Evolutionary conservation across 495 filamentous ascomycete genomes (phyloP), one percentile per base, ranked within the genome.

Genomic region (Podospora pseudoanserina): DNA sequence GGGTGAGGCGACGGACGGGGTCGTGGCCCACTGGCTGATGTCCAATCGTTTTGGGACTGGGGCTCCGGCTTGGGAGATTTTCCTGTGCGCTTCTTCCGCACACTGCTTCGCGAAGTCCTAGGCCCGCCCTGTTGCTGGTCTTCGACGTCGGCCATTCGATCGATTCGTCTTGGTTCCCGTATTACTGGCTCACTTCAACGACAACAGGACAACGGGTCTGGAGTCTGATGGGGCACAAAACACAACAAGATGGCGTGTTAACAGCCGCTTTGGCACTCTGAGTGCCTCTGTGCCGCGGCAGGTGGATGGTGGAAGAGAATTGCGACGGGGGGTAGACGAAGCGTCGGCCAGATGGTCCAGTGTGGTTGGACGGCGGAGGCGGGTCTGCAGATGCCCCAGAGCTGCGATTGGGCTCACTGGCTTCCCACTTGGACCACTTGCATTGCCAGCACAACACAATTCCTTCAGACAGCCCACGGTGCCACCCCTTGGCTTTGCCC

Each of bases 71-170:
- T 58, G 55, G 55, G 55, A 20, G 55, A 58, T 58, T 70, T 80
- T 74, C 70, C 66, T 69, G 73, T 67, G 65, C 75, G 75, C 74
- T 76, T 74, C 73, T 70, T 76, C 62, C 76, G 27, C 61, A 49
- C 11, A 27, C 30, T 63, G 61, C 32, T 75, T 73, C 77, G 75
- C 60, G 77, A 65, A 65, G 72, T 79, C 60, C 64, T 64, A 63
- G 65, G 70, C 76, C 76, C 76, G 73, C 71, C 74, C 63, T 71
- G 68, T 65, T 70, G 69, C 65, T 62, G 68, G 67, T 76, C 66
- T 67, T 72, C 70, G 49, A 65, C 77, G 63, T 74, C 74, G 74
- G 78, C 80, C 77, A 83, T 83, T 81, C 77, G 80, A 79, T 74
- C 72, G 72, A 62, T 32, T 28, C 28, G 16, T 32, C 18, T 30